Evolutionary conservation across 2,329 filamentous ascomycete genomes (phyloP).

Genomic region (Microascus cirrosus): DNA sequence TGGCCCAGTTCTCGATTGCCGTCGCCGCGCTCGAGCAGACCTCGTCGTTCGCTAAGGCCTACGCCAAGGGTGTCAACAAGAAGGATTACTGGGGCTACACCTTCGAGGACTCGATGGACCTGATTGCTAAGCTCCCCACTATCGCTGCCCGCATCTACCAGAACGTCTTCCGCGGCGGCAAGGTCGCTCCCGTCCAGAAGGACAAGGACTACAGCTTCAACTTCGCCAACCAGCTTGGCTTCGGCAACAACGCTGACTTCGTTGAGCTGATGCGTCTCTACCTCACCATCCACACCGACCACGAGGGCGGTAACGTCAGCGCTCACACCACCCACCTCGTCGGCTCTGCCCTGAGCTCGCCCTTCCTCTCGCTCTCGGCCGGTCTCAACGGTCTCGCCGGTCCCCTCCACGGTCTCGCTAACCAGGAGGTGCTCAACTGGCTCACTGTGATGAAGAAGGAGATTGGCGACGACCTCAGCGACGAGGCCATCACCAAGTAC

Average conservation of each 20-base stretch:
- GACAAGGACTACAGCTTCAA: constrained; percentile 99
- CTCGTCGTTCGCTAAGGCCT: constrained; percentile 95
- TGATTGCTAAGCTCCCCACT: constrained; percentile 98
- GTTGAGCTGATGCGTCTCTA: constrained; percentile 97
- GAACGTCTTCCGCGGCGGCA: constrained; percentile 99
- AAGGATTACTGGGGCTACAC: constrained; percentile 99
- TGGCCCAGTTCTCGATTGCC: constrained; percentile 98
- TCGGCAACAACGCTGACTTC: constrained; percentile 89
- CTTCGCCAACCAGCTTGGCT: constrained; percentile 98
- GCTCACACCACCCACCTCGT: constrained; percentile 98
- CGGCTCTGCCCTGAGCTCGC: constrained; percentile 90
- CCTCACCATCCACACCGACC: constrained; percentile 99
- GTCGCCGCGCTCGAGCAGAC: constrained; percentile 98
- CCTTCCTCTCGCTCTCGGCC: constrained; percentile 91
- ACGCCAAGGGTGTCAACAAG: constrained; percentile 98
- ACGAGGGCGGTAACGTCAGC: constrained; percentile 98
- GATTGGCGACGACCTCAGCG: constrained; percentile 88
- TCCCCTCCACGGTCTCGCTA: constrained; percentile 96
- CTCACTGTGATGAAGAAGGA: constrained; percentile 97
- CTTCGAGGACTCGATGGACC: constrained; percentile 98
- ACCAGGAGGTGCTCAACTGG: constrained; percentile 99
- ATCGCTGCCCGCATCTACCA: constrained; percentile 99
- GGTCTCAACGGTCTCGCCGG: constrained; percentile 97
- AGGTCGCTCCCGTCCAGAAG: constrained; percentile 91
- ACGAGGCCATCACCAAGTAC: constrained; percentile 96